Evolutionary conservation across 1,139 yeast genomes (phyloP).

Genomic region (Citeromyces siamensis): DNA sequence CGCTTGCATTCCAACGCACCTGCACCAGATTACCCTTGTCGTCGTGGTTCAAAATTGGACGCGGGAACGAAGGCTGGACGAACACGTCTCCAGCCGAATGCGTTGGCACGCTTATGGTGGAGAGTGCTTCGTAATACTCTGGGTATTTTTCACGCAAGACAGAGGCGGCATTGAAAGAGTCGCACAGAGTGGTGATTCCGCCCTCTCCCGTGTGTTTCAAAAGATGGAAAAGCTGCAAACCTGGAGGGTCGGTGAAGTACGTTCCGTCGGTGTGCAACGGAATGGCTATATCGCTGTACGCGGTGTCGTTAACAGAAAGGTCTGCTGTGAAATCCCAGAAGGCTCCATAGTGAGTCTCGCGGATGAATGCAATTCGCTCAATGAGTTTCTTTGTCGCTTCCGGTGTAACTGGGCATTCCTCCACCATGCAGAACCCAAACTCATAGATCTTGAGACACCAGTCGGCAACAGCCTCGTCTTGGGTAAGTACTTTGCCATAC

Average conservation of each 20-base stretch:
- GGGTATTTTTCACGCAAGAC: slow-evolving; percentile 35
- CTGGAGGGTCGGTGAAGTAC: slow-evolving; percentile 71
- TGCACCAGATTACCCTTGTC: slow-evolving; percentile 43
- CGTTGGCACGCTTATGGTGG: slow-evolving; percentile 48
- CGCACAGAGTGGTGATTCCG: slow-evolving; percentile 64
- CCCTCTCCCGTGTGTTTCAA: slow-evolving; percentile 50
- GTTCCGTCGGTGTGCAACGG: slow-evolving; percentile 70
- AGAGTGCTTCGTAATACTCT: slow-evolving; percentile 39
- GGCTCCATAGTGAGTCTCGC: slow-evolving; percentile 72
- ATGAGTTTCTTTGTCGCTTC: slow-evolving; percentile 50
- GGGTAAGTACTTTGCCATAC: slow-evolving; percentile 30
- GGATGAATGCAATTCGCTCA: slow-evolving; percentile 47
- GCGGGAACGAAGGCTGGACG: slow-evolving; percentile 48
- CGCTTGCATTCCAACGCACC: slow-evolving; percentile 69
- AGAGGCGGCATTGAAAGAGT: slow-evolving; percentile 54
- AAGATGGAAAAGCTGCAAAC: slow-evolving; percentile 60
- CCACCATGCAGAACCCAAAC: slow-evolving; percentile 54
- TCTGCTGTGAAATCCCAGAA: slow-evolving; percentile 78
- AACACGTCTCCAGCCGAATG: slow-evolving; percentile 75
- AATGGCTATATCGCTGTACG: slow-evolving; percentile 60
- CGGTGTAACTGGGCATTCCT: slow-evolving; percentile 50
- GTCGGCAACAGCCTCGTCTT: slow-evolving; percentile 36
- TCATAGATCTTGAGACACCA: slow-evolving; percentile 49
- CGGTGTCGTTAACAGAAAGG: slow-evolving; percentile 60
- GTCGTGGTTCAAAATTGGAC: slow-evolving; percentile 52